A percentile compares a stretch with the other conserved stretches of the same genome.
These are phyloP conservation scores for Hydnomerulius pinastri DNA, from an alignment of 768 basidiomycete species.

Conservation along the genomic window DNA sequence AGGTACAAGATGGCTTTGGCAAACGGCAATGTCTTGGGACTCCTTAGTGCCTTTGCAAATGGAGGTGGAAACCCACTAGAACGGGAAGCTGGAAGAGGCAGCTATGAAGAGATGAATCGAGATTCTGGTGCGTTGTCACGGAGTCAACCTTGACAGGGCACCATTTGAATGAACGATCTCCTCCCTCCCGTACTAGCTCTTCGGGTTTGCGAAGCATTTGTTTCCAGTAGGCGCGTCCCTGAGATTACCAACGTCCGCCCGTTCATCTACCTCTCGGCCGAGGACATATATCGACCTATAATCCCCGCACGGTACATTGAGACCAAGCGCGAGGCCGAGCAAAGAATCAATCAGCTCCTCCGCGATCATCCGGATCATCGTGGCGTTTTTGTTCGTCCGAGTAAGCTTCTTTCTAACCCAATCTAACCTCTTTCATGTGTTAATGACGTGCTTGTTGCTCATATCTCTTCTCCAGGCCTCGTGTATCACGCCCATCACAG, in stretches of 20 bases:
- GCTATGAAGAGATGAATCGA: constrained; percentile 83
- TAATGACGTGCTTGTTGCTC: constrained; percentile 14
- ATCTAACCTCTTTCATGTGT: constrained; percentile 11
- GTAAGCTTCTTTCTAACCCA: constrained; percentile 48
- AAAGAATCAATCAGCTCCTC: constrained; percentile 59
- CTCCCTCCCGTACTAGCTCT: constrained; percentile 48
- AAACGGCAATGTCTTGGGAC: constrained; percentile 54
- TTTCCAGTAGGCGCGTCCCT: constrained; percentile 45
- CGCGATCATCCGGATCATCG: constrained; percentile 47
- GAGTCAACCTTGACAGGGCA: constrained; percentile 1
- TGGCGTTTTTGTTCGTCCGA: constrained; percentile 85
- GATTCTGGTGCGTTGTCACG: constrained; percentile 72
- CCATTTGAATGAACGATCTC: constrained; percentile 10
- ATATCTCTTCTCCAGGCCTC: constrained; percentile 55
- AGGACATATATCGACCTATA: constrained; percentile 80
- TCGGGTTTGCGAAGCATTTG: constrained; percentile 76
- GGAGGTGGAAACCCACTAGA: constrained; percentile 61
- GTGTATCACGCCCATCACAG: constrained; percentile 95
- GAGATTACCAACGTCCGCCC: constrained; percentile 42
- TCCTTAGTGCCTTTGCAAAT: constrained; percentile 50
- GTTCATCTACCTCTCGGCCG: constrained; percentile 97
- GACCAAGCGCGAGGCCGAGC: constrained; percentile 92
- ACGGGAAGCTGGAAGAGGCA: constrained; percentile 41
- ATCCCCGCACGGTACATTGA: constrained; percentile 86
- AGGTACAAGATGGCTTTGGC: constrained; percentile 78